Percentiles rank a stretch among this genome's conserved stretches.
phyloP scores from a whole-genome alignment of 495 filamentous ascomycete genomes.

The Hypoxylon lenormandii region DNA sequence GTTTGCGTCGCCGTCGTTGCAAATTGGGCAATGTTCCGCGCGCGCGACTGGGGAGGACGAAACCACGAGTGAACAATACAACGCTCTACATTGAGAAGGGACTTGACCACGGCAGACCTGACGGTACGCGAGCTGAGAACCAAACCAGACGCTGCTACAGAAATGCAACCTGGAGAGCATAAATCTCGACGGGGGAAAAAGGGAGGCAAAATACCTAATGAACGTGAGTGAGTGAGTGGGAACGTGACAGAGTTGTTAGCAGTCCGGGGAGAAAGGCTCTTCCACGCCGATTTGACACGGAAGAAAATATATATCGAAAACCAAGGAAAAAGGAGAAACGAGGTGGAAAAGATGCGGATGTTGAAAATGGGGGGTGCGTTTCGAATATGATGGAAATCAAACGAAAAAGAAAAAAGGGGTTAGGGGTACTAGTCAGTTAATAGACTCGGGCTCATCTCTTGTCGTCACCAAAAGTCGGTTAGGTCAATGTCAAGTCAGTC shows the following conservation, averaged over 20 bases:
- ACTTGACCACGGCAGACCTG: slow-evolving; percentile 21
- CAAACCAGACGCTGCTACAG: neutral
- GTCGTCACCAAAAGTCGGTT: slow-evolving; percentile 21
- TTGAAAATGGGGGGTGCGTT: neutral
- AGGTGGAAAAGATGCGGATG: neutral
- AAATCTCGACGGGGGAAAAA: slow-evolving; percentile 3
- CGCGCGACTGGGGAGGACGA: slow-evolving; percentile 21
- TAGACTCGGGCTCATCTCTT: slow-evolving; percentile 23
- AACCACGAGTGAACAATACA: slow-evolving; percentile 38
- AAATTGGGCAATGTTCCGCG: slow-evolving; percentile 3
- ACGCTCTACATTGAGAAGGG: slow-evolving; percentile 27
- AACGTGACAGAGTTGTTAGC: slow-evolving; percentile 25
- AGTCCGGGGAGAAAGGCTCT: slow-evolving; percentile 1
- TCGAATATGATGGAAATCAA: slow-evolving; percentile 12
- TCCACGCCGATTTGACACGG: neutral
- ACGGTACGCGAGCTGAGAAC: slow-evolving; percentile 3
- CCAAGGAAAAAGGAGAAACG: neutral
- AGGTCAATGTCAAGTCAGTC: slow-evolving; percentile 30
- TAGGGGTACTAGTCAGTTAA: slow-evolving; percentile 19
- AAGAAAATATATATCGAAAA: neutral
- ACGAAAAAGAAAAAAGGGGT: slow-evolving; percentile 8
- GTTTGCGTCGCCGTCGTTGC: slow-evolving; percentile 18
- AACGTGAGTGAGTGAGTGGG: slow-evolving; percentile 31
- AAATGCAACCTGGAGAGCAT: slow-evolving; percentile 9
- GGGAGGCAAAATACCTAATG: slow-evolving; percentile 18